Evolutionary conservation across 345 rosid genomes (phyloP).

Genomic region (Reutealis trisperma): DNA sequence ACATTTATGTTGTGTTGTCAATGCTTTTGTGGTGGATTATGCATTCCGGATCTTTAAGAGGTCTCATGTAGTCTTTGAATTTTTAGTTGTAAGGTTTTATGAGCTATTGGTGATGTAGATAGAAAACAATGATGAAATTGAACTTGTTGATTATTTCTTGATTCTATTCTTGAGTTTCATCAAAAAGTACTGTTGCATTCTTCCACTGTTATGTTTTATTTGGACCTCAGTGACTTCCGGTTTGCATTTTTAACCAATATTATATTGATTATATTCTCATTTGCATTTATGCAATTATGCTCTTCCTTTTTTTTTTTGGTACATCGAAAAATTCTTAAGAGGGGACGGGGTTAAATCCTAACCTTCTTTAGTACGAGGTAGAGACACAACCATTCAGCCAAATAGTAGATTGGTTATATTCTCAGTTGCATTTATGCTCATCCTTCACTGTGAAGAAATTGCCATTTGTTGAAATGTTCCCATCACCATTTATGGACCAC

Average conservation of each 20-base stretch:
- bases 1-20: constrained; percentile 11
- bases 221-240: too few relatives aligned
- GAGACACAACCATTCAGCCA: too few relatives aligned
- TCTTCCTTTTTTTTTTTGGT: too few relatives aligned
- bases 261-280: too few relatives aligned
- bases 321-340: too few relatives aligned
- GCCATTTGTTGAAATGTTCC: background rate
- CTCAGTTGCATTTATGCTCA: background rate
- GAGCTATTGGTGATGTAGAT: constrained; percentile 40
- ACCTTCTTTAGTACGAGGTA: too few relatives aligned
- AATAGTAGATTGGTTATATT: background rate
- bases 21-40: background rate
- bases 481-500: background rate
- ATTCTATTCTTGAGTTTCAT: background rate
- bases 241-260: too few relatives aligned
- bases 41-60: constrained; percentile 2
- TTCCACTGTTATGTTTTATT: too few relatives aligned
- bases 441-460: background rate
- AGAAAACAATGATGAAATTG: constrained; percentile 22
- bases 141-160: constrained; percentile 1
- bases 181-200: too few relatives aligned
- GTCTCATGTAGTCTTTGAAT: constrained; percentile 15
- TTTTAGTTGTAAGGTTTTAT: constrained; percentile 24
- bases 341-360: too few relatives aligned
- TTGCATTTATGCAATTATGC: too few relatives aligned